These are phyloP conservation scores for Ophiocordyceps polyrhachis-furcata DNA, from an alignment of 2,329 filamentous ascomycete species.

Conservation along the genomic window DNA sequence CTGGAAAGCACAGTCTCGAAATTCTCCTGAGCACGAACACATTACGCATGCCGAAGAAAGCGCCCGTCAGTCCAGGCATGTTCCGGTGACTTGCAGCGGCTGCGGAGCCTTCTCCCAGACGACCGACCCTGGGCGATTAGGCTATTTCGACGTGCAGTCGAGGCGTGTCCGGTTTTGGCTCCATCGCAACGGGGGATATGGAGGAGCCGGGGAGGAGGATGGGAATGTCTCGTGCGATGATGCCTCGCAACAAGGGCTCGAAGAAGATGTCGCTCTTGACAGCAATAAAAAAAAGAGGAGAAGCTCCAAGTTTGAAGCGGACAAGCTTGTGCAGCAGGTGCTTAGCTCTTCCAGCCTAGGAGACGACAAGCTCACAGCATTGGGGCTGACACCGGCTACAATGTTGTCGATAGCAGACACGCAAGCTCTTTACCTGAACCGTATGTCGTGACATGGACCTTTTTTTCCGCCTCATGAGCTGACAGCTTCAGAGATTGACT, in stretches of 20 bases:
- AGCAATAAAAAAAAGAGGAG: not conserved
- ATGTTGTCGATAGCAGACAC: not conserved
- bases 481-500: not conserved
- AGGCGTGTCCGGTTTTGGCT: constrained; percentile 31
- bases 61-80: constrained; percentile 6
- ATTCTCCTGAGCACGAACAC: not conserved
- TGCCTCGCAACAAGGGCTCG: not conserved
- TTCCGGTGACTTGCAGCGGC: constrained; percentile 42
- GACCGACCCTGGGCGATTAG: constrained; percentile 27
- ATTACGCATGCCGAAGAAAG: not conserved
- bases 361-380: not conserved
- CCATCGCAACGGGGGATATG: constrained; percentile 6
- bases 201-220: not conserved
- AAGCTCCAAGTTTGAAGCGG: constrained; percentile 1
- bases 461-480: not conserved
- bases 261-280: not conserved
- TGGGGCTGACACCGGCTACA: not conserved
- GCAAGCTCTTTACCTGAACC: not conserved
- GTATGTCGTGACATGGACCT: not conserved
- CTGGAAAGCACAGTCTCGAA: too few species aligned
- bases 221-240: not conserved
- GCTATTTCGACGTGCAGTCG: constrained; percentile 34
- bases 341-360: not conserved
- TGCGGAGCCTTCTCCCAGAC: constrained; percentile 48
- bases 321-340: not conserved